Evolutionary conservation across 2,329 filamentous ascomycete species (phyloP), one percentile per base, ranked within the genome.

Genomic region (Neurospora sp.): DNA sequence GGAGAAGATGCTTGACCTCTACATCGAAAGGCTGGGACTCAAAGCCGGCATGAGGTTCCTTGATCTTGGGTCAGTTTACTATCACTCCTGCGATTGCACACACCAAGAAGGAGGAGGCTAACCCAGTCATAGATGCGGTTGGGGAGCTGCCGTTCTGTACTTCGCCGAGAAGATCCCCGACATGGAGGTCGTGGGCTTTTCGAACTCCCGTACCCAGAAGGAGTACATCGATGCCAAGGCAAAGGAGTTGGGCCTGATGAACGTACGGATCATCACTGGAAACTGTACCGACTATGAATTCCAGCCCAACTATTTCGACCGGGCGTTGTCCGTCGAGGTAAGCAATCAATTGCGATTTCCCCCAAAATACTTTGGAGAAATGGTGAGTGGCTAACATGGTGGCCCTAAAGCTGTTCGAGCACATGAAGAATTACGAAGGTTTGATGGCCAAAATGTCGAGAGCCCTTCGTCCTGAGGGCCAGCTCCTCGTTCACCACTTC

Each of bases 381-480:
- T 28, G 2, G 23, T 19, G 11, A 12, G 11, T 23, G 10, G 8
- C 23, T 62, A 8, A 62, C 52, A 62, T 5, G 52, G 8, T 2
- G 1, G 8, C 23, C 52, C 6, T n/a, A 38, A 46, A 91, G 83
- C 82, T 92, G 12, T 91, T 92, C 75, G 89, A 92, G 77, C 90
- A 92, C 78, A 91, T 92, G 89, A 92, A 92, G 78, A 92, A 92
- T 78, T 91, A 92, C 78, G 85, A 89, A 72, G 80, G 87, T 12
- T 83, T 92, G 33, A 86, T 92, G 80, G 83, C 84, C 62, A 92
- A 92, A 78, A 80, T 91, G 17, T 76, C 83, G 3, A 81, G 83
- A 38, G 83, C 88, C 2, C 80, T 92, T 69, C 88, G 86, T 73
- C 85, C 87, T 0, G 82, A 83, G 1, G 90, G 89, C 4, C 90